Conservation (phyloP, 2,329 filamentous ascomycete species). For the Colletotrichum cordylinicola region DNA sequence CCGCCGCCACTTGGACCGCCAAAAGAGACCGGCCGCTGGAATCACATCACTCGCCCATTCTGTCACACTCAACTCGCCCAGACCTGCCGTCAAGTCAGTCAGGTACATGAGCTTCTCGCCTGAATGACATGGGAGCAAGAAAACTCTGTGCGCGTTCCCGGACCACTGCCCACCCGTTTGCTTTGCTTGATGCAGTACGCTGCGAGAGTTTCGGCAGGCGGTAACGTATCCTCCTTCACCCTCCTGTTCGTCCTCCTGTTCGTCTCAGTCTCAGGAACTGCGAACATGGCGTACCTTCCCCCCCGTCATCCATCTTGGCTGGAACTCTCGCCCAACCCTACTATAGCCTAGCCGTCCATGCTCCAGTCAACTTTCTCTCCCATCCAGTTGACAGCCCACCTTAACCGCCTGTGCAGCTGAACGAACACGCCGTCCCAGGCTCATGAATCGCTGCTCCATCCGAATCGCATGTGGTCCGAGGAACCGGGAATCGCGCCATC, state of each 20-base stretch:
- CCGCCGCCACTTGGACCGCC: neutral
- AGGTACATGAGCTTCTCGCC: neutral
- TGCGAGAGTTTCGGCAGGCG: constrained; percentile 5
- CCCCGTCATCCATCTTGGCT: constrained; percentile 5
- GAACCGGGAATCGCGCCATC: neutral
- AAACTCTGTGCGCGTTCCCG: constrained; percentile 4
- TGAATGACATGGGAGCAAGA: neutral
- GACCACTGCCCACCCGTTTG: constrained; percentile 13
- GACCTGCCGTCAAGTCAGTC: neutral
- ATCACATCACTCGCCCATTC: neutral
- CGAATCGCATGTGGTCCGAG: neutral
- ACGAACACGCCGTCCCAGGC: neutral
- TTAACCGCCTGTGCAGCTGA: neutral
- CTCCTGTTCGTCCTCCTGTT: neutral
- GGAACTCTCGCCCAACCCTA: neutral
- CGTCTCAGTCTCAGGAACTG: constrained; percentile 19
- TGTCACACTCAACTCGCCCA: neutral
- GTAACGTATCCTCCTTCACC: neutral
- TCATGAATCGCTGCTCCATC: neutral
- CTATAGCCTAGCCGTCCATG: neutral
- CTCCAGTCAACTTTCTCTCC: neutral
- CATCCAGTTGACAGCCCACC: neutral
- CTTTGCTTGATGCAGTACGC: neutral
- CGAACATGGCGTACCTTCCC: neutral
- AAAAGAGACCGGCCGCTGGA: neutral